Percentiles rank a stretch among this genome's conserved stretches.
Conservation (phyloP, 805 yeast genomes). For the Torulaspora indica region DNA sequence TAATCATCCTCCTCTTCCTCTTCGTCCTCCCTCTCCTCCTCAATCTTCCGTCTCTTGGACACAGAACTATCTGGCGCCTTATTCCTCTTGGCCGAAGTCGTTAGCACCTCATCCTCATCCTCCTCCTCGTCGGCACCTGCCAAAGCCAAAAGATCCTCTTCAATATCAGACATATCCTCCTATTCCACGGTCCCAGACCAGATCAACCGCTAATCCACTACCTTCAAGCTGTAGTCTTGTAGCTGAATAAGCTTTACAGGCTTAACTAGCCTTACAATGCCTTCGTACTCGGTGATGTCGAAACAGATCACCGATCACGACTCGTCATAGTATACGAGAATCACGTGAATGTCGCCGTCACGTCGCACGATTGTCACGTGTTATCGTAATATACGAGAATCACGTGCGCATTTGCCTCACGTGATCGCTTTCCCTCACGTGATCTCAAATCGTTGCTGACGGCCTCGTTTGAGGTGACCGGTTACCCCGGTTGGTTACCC, state of each 20-base stretch:
- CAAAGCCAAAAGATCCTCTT: constrained; percentile 91
- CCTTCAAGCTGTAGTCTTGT: neutral
- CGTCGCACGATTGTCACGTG: no score
- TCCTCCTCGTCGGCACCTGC: constrained; percentile 71
- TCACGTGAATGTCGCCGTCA: no score
- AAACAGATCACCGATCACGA: no score
- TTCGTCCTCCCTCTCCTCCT: constrained; percentile 32
- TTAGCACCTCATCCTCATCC: constrained; percentile 35
- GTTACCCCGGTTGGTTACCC: no score
- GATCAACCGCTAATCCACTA: neutral
- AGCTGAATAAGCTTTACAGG: neutral
- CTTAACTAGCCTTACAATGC: no score
- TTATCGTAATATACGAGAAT: no score
- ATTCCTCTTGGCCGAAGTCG: constrained; percentile 27
- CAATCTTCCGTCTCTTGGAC: constrained; percentile 36
- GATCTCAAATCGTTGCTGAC: no score
- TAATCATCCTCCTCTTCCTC: constrained; percentile 44
- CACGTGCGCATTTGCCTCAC: no score
- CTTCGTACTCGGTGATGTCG: no score
- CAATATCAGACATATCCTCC: constrained; percentile 68
- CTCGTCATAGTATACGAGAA: no score
- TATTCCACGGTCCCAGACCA: neutral
- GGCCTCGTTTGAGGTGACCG: no score
- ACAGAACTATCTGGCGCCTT: constrained; percentile 28
- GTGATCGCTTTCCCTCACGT: no score